Base-by-base conservation (phyloP, 768 basidiomycete genomes). In the Collybia mongolica region DNA sequence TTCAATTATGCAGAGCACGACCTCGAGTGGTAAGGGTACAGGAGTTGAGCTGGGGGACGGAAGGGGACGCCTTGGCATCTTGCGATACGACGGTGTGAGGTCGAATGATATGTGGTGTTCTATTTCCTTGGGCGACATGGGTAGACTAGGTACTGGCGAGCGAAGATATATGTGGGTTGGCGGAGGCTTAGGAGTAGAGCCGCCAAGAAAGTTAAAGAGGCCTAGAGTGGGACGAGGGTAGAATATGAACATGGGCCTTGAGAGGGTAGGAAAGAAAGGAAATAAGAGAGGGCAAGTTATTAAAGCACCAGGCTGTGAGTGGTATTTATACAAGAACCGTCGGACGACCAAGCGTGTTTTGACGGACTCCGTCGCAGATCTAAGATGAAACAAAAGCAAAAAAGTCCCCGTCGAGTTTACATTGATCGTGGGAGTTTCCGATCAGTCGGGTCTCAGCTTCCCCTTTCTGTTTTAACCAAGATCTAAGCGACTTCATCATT, bases 1-100 rank as follows among this genome's bases (percentile, higher is more conserved):
- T 64, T 88, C 84, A 54, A 89, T 76, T 63, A 90, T 81, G 57
- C 75, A 60, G 49, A 86, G 66, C 37, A 83, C 73, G 41, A 90
- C 60, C 65, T 89, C 88, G 53, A 84, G 70, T 8, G 88, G 88
- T 36, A 89, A 56, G 22, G 63, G 63, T 51, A 60, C 46, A 23
- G 46, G 56, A 28, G 45, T 55, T 36, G 67, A 52, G 52, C 59
- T 51, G 48, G 55, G 60, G 23, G 51, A 28, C 47, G 52, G 26
- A 47, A 52, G 49, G 40, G 60, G 62, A 41, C 48, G 59, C 14
- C 32, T 32, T 32, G 32, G 32, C 32, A 14, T 3, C 47, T 58
- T 57, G 47, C 60, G 60, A 46, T 60, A 48, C 29, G 55, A 48
- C 24, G 71, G 54, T 49, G 65, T 60, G 47, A 79, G 58, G 58